These are phyloP conservation scores for Protomyces lactucae-debilis DNA, from an alignment of 1,139 yeast species.

Conservation along the genomic window DNA sequence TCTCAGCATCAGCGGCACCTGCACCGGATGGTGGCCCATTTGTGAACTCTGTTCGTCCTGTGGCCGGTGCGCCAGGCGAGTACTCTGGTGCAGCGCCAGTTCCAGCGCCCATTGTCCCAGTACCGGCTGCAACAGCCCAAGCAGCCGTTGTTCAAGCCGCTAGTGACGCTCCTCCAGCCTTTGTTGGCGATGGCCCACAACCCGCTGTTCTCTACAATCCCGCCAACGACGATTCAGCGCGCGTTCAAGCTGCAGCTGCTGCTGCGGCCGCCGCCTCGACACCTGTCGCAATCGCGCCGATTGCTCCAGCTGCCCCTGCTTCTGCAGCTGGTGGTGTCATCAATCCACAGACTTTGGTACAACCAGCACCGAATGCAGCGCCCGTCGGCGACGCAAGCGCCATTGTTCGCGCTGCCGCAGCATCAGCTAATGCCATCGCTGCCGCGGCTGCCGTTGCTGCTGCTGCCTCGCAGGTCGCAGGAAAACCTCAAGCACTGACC, in stretches of 20 bases:
- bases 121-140: background rate
- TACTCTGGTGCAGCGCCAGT: background rate
- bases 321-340: background rate
- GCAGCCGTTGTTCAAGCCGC: background rate
- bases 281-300: background rate
- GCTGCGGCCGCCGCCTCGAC: background rate
- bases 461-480: background rate
- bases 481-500: background rate
- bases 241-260: background rate
- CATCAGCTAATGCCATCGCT: background rate
- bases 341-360: background rate
- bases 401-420: background rate
- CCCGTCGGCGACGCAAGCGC: background rate
- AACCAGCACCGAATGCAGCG: background rate
- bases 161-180: background rate
- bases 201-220: background rate
- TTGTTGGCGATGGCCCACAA: background rate
- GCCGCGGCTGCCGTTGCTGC: background rate
- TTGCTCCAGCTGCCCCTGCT: background rate
- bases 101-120: background rate
- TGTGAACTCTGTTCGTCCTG: background rate
- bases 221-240: background rate
- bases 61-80: background rate
- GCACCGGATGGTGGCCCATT: background rate
- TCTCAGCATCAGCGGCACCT: background rate